Base-by-base conservation (phyloP, 345 rosid genomes). In the Arabidopsis suecica region DNA sequence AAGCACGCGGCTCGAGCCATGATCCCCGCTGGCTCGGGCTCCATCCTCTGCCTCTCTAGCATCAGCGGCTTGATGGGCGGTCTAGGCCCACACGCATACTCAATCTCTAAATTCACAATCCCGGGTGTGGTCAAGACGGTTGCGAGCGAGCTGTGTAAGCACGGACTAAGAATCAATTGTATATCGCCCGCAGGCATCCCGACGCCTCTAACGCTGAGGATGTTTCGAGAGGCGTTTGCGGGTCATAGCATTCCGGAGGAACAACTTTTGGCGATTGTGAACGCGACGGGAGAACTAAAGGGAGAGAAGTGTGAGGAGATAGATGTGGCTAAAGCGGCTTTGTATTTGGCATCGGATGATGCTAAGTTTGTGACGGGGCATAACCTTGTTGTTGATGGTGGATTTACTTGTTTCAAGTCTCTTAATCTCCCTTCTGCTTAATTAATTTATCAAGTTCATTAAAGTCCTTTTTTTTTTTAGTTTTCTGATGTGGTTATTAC, bases 41-140 rank as follows among this genome's bases (percentile, higher is more conserved):
- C 88, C 28, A 89, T 93, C 33, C 84, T 90, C 6, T 89, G 93
- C 48, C 88, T 90, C 2, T 87, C 95, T 0, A 90, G 98, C 77
- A 83, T 89, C n/a, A 93, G 93, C 2, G 93, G 91, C 11, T 69
- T 88, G 2, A 42, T 93, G 84, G 96, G 91, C 0, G 98, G 98
- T 41, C 82, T 86, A 0, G 93, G 93, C 10, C 86, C 97, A 14
- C 88, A 89, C 73, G 76, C 95, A 6, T 93, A 93, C 78, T 48
- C 95, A 1, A 71, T 84, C 40, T 84, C 98, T 7, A 93, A 90
- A 66, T 84, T 59, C 37, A 64, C 93, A 0, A 84, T 90, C 44
- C 89, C 88, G 0, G 90, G 93, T 16, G 76, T 90, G 3, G 96
- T 90, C 11, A 90, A 79, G 83, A 82, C 93, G 0, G 82, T 73